Evolutionary conservation across 441 rosid species (phyloP).

Genomic region (Omphalea diandra): DNA sequence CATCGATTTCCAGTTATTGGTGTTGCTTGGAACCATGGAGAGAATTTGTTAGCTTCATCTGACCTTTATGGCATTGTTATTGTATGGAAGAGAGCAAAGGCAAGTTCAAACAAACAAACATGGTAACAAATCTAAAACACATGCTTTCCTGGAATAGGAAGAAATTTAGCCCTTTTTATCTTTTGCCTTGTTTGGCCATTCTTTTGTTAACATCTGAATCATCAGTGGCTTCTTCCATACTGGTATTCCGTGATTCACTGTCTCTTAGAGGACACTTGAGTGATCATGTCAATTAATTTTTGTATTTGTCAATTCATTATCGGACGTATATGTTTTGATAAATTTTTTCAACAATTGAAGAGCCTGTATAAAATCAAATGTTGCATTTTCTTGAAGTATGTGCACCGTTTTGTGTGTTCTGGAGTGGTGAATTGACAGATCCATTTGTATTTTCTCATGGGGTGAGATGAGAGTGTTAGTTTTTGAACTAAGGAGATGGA

Average conservation of each 20-base stretch:
- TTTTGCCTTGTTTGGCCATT: background rate
- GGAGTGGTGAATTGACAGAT: no score
- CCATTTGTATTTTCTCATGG: no score
- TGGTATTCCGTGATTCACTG: background rate
- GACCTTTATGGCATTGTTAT: conserved; percentile 90
- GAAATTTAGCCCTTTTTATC: background rate
- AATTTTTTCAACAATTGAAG: background rate
- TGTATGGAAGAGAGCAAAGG: conserved; percentile 92
- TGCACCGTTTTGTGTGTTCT: background rate
- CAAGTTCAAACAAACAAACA: conserved; percentile 32
- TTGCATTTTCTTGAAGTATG: background rate
- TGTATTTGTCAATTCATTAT: background rate
- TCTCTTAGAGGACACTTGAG: background rate
- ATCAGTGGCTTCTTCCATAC: background rate
- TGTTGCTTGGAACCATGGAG: conserved; percentile 97
- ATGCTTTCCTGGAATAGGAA: background rate
- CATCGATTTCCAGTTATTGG: conserved; percentile 87
- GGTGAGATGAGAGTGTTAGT: no score
- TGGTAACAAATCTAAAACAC: background rate
- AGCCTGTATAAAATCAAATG: background rate
- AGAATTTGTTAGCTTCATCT: conserved; percentile 88
- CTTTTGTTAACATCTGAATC: conserved; percentile 7
- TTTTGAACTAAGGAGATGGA: no score
- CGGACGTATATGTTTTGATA: background rate
- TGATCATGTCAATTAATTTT: conserved; percentile 4